Percentiles rank a stretch among this genome's conserved stretches.
Conservation (phyloP, 75 land plant genomes). For the Adiantum capillusveneris region DNA sequence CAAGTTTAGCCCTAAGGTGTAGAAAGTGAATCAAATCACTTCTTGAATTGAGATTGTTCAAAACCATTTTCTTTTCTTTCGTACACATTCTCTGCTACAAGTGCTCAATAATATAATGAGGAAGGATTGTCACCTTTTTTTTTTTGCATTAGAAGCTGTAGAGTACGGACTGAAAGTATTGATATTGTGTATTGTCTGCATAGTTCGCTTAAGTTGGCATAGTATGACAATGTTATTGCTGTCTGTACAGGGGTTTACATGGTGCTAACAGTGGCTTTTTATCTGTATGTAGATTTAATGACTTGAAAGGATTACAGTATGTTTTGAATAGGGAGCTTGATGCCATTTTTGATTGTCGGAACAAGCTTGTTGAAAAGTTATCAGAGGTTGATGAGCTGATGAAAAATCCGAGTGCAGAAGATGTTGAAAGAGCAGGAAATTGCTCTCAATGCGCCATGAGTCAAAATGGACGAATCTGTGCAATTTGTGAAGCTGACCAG, state of each 20-base stretch:
- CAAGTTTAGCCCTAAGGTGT: conserved; percentile 46
- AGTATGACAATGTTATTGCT: too few relatives aligned
- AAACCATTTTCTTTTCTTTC: too few relatives aligned
- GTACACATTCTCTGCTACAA: too few relatives aligned
- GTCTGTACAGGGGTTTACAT: too few relatives aligned
- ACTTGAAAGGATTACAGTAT: conserved; percentile 49
- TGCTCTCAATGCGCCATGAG: conserved; percentile 52
- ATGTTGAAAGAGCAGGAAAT: conserved; percentile 59
- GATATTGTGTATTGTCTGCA: too few relatives aligned
- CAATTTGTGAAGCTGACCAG: conserved; percentile 78
- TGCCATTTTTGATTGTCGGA: conserved; percentile 48
- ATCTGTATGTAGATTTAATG: conserved; percentile 45
- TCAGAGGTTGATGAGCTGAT: conserved; percentile 67
- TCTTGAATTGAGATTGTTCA: too few relatives aligned
- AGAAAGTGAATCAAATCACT: neutral
- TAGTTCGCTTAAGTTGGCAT: too few relatives aligned
- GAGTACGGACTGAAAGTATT: too few relatives aligned
- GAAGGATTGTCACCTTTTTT: too few relatives aligned
- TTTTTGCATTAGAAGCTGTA: too few relatives aligned
- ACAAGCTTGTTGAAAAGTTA: conserved; percentile 47
- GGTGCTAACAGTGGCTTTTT: too few relatives aligned
- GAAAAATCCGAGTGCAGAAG: conserved; percentile 61
- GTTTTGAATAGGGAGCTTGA: conserved; percentile 55
- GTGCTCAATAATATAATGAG: too few relatives aligned
- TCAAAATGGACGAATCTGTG: conserved; percentile 53